These are phyloP conservation scores for Amanita fuliginea DNA, from an alignment of 768 basidiomycete species.

Conservation along the genomic window DNA sequence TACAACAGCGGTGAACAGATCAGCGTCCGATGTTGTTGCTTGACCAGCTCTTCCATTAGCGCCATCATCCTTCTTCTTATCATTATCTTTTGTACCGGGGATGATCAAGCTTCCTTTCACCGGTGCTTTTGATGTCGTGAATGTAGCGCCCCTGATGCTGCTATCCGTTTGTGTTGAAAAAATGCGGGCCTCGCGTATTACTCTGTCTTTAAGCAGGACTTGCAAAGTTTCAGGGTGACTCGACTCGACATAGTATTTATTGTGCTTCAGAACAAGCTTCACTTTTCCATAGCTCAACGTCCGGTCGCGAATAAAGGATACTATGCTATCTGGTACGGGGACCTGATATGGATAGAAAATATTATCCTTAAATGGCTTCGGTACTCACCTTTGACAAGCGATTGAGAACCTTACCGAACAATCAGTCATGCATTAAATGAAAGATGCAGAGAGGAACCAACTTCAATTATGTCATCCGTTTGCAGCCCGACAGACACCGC, in stretches of 20 bases:
- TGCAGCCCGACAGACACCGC: constrained; percentile 97
- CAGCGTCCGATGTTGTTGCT: constrained; percentile 41
- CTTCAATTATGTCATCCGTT: constrained; percentile 97
- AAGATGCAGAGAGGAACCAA: constrained; percentile 31
- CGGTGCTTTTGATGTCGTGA: constrained; percentile 76
- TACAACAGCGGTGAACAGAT: constrained; percentile 92
- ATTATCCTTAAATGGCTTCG: not conserved
- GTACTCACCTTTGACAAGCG: constrained; percentile 60
- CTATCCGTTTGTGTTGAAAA: constrained; percentile 57
- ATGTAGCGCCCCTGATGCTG: constrained; percentile 65
- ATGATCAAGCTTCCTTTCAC: constrained; percentile 76
- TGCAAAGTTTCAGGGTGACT: constrained; percentile 91
- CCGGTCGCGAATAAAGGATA: constrained; percentile 81
- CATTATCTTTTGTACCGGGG: constrained; percentile 71
- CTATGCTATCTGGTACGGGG: constrained; percentile 82
- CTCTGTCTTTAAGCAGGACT: constrained; percentile 71
- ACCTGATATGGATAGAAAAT: constrained; percentile 38
- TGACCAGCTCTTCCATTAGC: constrained; percentile 18
- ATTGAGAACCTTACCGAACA: constrained; percentile 54
- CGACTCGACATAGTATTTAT: constrained; percentile 95
- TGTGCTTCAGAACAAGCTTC: constrained; percentile 95
- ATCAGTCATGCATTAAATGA: constrained; percentile 16
- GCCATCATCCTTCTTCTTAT: constrained; percentile 51
- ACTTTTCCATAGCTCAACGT: constrained; percentile 97
- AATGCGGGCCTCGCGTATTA: constrained; percentile 79